Percentiles rank a stretch among this genome's conserved stretches.
phyloP scores from a whole-genome alignment of 352 stramenopile genomes.

The Pythium folliculosum region DNA sequence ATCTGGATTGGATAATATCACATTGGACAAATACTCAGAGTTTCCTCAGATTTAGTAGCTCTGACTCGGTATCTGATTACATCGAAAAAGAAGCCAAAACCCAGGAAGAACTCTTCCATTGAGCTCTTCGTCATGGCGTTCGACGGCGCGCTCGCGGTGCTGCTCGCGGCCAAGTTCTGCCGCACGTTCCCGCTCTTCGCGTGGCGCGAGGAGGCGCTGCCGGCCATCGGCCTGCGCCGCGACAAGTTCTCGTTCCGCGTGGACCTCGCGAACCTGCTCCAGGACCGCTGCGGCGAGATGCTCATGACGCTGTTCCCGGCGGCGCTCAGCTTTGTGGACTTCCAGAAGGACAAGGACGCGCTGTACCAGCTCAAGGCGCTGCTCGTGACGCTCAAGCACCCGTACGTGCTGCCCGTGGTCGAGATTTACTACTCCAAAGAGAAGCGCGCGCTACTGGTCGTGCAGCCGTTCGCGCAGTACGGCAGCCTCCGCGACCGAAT shows the following conservation, averaged over 20 bases:
- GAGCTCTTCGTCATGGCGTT: slow-evolving; percentile 31
- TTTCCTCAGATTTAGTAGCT: slow-evolving; percentile 5
- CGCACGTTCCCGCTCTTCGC: slow-evolving; percentile 64
- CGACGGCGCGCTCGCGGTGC: slow-evolving; percentile 61
- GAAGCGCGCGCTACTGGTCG: slow-evolving; percentile 63
- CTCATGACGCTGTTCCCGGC: slow-evolving; percentile 60
- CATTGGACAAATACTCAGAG: not conserved
- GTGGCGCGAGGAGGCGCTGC: slow-evolving; percentile 71
- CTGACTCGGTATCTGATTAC: slow-evolving; percentile 18
- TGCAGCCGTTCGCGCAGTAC: slow-evolving; percentile 56
- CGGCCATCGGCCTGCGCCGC: slow-evolving; percentile 49
- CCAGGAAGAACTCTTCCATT: not conserved
- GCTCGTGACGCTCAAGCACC: slow-evolving; percentile 78
- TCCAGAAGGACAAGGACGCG: slow-evolving; percentile 44
- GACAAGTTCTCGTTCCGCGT: slow-evolving; percentile 78
- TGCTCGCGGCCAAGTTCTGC: slow-evolving; percentile 77
- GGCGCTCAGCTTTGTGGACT: slow-evolving; percentile 59
- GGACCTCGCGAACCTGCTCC: slow-evolving; percentile 65
- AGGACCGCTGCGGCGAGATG: slow-evolving; percentile 56
- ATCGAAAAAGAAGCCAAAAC: slow-evolving; percentile 6
- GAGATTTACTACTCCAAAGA: slow-evolving; percentile 71
- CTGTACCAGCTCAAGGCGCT: slow-evolving; percentile 77
- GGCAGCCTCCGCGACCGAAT: slow-evolving; percentile 76
- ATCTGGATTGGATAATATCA: slow-evolving; percentile 4
- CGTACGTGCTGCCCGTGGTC: slow-evolving; percentile 67